Base-by-base conservation (phyloP, 441 rosid genomes). In the Aleurites moluccanus region DNA sequence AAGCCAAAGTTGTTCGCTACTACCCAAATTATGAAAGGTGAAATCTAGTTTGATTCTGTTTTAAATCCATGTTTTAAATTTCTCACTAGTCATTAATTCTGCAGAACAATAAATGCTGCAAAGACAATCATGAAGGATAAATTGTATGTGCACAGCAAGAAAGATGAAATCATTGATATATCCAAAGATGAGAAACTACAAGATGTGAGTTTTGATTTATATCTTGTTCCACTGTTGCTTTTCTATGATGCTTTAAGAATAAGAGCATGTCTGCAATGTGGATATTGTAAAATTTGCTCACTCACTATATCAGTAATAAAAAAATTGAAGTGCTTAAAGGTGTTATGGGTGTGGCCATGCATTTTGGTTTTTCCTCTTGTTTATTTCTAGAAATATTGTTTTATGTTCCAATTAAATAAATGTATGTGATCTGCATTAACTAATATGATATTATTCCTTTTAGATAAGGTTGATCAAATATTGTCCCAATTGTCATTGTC, bases 1-100 rank as follows among this genome's bases (percentile, higher is more conserved):
- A 96, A 86, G 96, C 97, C 68, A 92, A 91, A 83, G 94, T 92
- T 75, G 82, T 89, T 75, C 97, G 97, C 59, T 93, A 96, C 81
- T 87, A 85, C 81, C 92, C 97, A 74, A 90, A 91, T 77, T 84
- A 75, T 80, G 91, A 90, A 83, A 96, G 96, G 99, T 96, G 85
- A 85, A 74, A 28, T 62, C 11, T 71, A 55, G 64, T 59, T 73
- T 64, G 45, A 27, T 35, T 85, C 21, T 47, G 47, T 68, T 55
- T 53, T 44, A 64, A 66, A 55, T 72, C 14, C 61, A 45, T 76
- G 40, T 70, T 69, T 50, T 59, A 10, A 64, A 66, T 71, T 64
- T 49, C 80, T 81, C 74, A 79, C 78, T 40, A 10, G 76, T 67
- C 60, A 55, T 57, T 79, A 55, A 68, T 82, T 74, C 69, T 86